Conservation (phyloP, 2,329 filamentous ascomycete genomes). For the Basipetospora sp. region DNA sequence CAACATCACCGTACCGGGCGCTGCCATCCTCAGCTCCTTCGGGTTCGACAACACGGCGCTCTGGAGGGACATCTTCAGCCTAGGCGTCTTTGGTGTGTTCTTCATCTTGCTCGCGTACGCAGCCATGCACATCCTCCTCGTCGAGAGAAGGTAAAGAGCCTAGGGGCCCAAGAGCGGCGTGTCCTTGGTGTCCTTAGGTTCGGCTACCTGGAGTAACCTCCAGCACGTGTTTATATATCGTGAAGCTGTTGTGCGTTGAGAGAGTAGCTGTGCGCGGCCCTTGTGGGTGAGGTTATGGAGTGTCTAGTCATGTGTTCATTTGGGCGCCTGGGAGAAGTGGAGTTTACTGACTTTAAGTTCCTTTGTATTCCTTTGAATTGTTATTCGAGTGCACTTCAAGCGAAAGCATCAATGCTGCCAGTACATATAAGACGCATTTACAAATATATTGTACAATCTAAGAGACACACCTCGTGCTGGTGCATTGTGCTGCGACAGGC, state of each 20-base stretch:
- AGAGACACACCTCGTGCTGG: too few species aligned
- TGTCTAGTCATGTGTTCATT: too few species aligned
- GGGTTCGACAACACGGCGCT: slow-evolving; percentile 80
- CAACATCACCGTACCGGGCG: slow-evolving; percentile 89
- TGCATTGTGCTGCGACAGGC: too few species aligned
- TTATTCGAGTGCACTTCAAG: too few species aligned
- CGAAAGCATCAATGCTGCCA: neutral
- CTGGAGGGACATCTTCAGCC: slow-evolving; percentile 68
- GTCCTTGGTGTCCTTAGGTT: too few species aligned
- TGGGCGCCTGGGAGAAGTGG: neutral
- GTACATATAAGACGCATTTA: slow-evolving; percentile 3
- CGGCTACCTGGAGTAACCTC: too few species aligned
- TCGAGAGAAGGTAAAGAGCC: slow-evolving; percentile 66
- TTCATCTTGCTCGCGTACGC: slow-evolving; percentile 81
- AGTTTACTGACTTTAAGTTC: neutral
- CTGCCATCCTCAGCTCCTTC: slow-evolving; percentile 85
- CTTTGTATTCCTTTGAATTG: too few species aligned
- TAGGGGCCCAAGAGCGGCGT: too few species aligned
- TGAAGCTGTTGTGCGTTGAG: too few species aligned
- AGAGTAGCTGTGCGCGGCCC: too few species aligned
- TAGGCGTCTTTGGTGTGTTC: slow-evolving; percentile 65
- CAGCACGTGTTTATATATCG: too few species aligned
- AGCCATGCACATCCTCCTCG: slow-evolving; percentile 84
- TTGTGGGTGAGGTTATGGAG: too few species aligned
- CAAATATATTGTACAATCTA: slow-evolving; percentile 7